Conservation (phyloP, 306 rosid species). For the Citrullus mucosospermus region DNA sequence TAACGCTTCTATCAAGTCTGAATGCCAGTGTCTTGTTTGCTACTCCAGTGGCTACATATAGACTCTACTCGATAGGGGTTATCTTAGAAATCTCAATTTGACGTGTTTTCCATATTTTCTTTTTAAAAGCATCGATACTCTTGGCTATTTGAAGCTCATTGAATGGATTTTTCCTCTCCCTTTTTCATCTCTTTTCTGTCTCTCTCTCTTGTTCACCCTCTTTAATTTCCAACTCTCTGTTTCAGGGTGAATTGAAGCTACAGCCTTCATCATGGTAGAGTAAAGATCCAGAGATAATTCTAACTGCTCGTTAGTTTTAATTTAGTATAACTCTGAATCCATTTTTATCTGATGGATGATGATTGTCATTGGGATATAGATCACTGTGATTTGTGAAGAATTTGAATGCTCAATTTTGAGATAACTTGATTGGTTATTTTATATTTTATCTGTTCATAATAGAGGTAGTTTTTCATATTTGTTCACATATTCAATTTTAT, state of each 20-base stretch:
- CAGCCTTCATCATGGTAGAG: not conserved
- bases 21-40: not conserved
- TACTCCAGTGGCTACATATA: not conserved
- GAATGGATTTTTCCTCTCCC: not conserved
- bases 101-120: not conserved
- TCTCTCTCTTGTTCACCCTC: not conserved
- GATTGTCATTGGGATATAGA: not conserved
- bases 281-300: not conserved
- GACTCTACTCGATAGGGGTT: not conserved
- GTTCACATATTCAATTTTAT: not conserved
- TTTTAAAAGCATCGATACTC: not conserved
- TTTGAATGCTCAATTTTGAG: not conserved
- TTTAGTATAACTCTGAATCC: not conserved
- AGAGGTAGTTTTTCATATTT: not conserved
- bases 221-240: not conserved
- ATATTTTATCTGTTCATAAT: not conserved
- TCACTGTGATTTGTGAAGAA: not conserved
- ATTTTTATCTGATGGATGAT: not conserved
- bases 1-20: not conserved
- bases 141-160: not conserved
- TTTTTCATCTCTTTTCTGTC: not conserved
- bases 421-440: not conserved
- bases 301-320: conserved; percentile 1
- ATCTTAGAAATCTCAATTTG: not conserved
- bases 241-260: conserved; percentile 5